Evolutionary conservation across 1,284 basidiomycete species (phyloP).

Genomic region (Rhodotorula sp.): DNA sequence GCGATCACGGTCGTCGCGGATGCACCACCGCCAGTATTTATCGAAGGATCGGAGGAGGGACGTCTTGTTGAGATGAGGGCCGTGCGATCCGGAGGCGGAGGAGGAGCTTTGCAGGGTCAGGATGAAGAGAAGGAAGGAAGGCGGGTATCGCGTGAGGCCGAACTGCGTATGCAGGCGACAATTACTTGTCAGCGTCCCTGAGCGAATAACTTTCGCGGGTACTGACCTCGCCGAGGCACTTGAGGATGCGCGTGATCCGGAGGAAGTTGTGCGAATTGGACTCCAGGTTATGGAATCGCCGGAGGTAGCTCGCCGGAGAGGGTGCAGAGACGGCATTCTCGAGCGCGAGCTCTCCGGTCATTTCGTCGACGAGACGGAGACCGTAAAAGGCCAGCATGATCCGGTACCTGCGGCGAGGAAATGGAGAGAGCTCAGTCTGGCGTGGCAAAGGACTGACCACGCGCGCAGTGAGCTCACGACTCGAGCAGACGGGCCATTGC

Average conservation of each 20-base stretch:
- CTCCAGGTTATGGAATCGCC: conserved; percentile 26
- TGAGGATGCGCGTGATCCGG: conserved; percentile 32
- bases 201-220: no score
- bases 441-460: neutral
- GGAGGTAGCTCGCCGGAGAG: conserved; percentile 2
- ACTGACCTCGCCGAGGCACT: conserved; percentile 31
- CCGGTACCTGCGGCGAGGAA: conserved; percentile 13
- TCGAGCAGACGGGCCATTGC: conserved; percentile 26
- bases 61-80: conserved; percentile 3
- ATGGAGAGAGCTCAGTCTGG: neutral
- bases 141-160: conserved; percentile 26
- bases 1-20: conserved; percentile 23
- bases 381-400: conserved; percentile 40
- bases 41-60: conserved; percentile 24
- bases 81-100: neutral
- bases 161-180: conserved; percentile 8
- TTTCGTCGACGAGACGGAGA: conserved; percentile 19
- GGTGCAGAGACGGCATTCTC: conserved; percentile 11
- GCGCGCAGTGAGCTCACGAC: neutral
- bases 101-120: conserved; percentile 17
- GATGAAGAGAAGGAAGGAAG: conserved; percentile 31
- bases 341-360: conserved; percentile 24
- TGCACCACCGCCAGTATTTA: conserved; percentile 31
- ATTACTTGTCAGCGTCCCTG: no score
- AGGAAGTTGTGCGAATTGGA: conserved; percentile 32